Evolutionary conservation across 768 basidiomycete genomes (phyloP).

Genomic region (Panaeolus papilionaceus): DNA sequence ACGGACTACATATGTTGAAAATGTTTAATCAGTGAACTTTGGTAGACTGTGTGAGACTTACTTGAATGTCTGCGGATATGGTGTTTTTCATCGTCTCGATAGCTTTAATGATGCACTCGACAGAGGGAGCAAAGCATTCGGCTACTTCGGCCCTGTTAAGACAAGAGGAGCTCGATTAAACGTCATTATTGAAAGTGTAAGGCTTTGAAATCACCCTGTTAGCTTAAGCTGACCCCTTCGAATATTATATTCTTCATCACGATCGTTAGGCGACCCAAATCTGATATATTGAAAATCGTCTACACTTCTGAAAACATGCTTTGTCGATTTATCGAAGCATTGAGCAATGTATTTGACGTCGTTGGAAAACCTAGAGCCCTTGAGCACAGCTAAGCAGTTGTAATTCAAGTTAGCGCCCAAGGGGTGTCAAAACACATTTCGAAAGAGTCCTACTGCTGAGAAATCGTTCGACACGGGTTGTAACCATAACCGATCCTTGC

Average conservation of each 20-base stretch:
- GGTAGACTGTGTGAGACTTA: conserved; percentile 23
- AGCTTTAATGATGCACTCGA: conserved; percentile 35
- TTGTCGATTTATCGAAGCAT: conserved; percentile 53
- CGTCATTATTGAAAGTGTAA: not conserved
- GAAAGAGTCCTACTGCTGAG: conserved; percentile 38
- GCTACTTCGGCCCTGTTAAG: conserved; percentile 35
- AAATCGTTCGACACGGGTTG: conserved; percentile 42
- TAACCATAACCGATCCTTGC: conserved; percentile 57
- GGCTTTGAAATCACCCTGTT: conserved; percentile 30
- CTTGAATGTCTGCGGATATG: conserved; percentile 38
- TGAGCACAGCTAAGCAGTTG: conserved; percentile 39
- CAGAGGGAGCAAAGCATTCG: conserved; percentile 39
- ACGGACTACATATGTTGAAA: conserved; percentile 33
- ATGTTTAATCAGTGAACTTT: not conserved
- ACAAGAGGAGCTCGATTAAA: not conserved
- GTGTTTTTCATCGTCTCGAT: conserved; percentile 28
- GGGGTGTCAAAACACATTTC: too few species aligned
- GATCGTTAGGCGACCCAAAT: conserved; percentile 50
- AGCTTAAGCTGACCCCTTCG: conserved; percentile 53
- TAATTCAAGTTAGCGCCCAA: too few species aligned
- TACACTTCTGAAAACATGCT: conserved; percentile 45
- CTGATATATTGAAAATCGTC: conserved; percentile 49
- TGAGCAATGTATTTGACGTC: conserved; percentile 46
- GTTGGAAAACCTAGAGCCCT: conserved; percentile 43
- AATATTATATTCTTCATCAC: conserved; percentile 45